Conservation (phyloP, 2,329 filamentous ascomycete genomes). For the Microcyclospora pomicola region DNA sequence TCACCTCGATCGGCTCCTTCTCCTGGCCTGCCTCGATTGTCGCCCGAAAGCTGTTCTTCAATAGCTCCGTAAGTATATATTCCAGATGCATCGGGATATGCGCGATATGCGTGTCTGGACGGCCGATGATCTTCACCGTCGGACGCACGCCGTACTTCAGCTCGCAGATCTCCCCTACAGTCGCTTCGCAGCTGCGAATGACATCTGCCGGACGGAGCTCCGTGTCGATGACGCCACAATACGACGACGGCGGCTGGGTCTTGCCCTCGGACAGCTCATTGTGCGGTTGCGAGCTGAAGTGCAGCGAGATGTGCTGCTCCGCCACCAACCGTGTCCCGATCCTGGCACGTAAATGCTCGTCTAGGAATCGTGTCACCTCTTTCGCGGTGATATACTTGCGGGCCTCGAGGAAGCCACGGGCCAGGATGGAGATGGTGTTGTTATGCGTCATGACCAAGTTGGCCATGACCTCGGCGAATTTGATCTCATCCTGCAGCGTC, state of each 20-base stretch:
- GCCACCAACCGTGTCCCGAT: conserved; percentile 91
- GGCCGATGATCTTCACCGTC: conserved; percentile 65
- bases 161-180: conserved; percentile 93
- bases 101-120: conserved; percentile 76
- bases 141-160: conserved; percentile 87
- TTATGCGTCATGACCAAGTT: conserved; percentile 91
- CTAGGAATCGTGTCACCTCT: conserved; percentile 83
- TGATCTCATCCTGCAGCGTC: conserved; percentile 72
- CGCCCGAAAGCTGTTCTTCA: conserved; percentile 94
- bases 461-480: conserved; percentile 83
- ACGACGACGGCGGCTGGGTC: conserved; percentile 39
- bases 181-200: conserved; percentile 71
- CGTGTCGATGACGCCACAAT: conserved; percentile 93
- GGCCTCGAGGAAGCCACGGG: conserved; percentile 84
- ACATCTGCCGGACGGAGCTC: conserved; percentile 68
- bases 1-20: conserved; percentile 74
- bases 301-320: conserved; percentile 90
- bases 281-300: conserved; percentile 61
- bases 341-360: conserved; percentile 81
- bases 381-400: conserved; percentile 70
- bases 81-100: conserved; percentile 93
- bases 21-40: conserved; percentile 74
- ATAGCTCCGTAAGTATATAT: conserved; percentile 89
- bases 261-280: conserved; percentile 36
- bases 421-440: conserved; percentile 87